These are phyloP conservation scores for Corylus heterophylla DNA, from an alignment of 306 rosid genomes.

Conservation along the genomic window DNA sequence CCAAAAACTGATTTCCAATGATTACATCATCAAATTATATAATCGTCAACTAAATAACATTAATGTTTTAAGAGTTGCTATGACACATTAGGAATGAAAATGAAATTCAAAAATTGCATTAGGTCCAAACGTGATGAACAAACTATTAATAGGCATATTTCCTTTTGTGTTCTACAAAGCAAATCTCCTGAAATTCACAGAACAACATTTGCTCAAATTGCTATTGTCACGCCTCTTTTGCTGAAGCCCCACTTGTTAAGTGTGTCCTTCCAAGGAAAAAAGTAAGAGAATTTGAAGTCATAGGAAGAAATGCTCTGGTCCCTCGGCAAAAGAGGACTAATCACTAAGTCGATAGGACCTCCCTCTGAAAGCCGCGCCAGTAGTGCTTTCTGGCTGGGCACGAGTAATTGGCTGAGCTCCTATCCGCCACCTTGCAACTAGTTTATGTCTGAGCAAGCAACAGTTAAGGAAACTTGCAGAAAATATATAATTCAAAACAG, in stretches of 20 bases:
- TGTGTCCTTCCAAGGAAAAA: conserved; percentile 21
- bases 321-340: conserved; percentile 19
- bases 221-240: conserved; percentile 14
- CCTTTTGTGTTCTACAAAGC: conserved; percentile 3
- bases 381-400: conserved; percentile 47
- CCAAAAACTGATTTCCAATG: too few relatives aligned
- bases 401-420: conserved; percentile 41
- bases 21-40: too few relatives aligned
- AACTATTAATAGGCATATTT: not conserved
- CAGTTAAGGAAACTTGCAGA: conserved; percentile 44
- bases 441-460: conserved; percentile 51
- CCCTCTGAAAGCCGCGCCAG: conserved; percentile 80
- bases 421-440: conserved; percentile 81
- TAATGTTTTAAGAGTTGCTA: not conserved
- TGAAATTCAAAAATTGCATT: not conserved
- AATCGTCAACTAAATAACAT: too few relatives aligned
- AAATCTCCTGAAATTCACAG: not conserved
- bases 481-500: not conserved
- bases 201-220: conserved; percentile 7
- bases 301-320: conserved; percentile 11
- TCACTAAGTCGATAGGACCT: conserved; percentile 71
- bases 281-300: conserved; percentile 13
- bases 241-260: conserved; percentile 24
- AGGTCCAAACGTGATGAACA: not conserved
- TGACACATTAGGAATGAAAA: not conserved